phyloP scores from a whole-genome alignment of 352 stramenopile genomes.

The Hyaloperonospora brassicae region DNA sequence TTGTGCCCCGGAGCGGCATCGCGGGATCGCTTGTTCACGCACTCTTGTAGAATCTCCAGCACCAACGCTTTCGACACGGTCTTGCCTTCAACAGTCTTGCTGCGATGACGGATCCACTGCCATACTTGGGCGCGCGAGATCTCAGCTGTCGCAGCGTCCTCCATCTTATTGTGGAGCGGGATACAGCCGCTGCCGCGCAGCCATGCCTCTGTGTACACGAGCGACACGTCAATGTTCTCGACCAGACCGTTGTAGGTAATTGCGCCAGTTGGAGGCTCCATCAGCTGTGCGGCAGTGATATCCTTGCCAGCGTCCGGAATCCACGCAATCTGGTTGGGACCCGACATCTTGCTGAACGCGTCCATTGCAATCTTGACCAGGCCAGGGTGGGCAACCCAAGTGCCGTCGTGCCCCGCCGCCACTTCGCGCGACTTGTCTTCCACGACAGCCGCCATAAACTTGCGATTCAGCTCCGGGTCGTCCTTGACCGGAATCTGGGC shows the following conservation, averaged over 20 bases:
- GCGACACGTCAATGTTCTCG: constrained; percentile 88
- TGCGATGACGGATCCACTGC: constrained; percentile 83
- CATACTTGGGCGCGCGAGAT: constrained; percentile 92
- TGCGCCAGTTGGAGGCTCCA: constrained; percentile 46
- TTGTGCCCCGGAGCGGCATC: constrained; percentile 45
- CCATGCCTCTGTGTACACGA: constrained; percentile 93
- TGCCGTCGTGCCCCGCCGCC: constrained; percentile 90
- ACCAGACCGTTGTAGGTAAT: constrained; percentile 84
- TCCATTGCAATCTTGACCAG: constrained; percentile 89
- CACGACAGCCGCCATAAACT: constrained; percentile 83
- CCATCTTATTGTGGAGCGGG: constrained; percentile 92
- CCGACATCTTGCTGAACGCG: constrained; percentile 92
- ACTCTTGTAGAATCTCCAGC: constrained; percentile 53
- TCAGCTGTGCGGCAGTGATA: constrained; percentile 51
- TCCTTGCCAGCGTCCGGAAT: constrained; percentile 48
- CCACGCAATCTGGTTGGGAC: constrained; percentile 87
- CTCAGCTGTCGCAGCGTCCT: constrained; percentile 92
- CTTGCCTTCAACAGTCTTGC: constrained; percentile 61
- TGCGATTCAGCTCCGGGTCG: constrained; percentile 82
- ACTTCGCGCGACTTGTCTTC: constrained; percentile 90
- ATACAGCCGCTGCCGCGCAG: constrained; percentile 90
- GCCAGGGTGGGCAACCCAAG: constrained; percentile 93
- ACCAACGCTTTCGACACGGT: constrained; percentile 60
- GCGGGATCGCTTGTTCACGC: constrained; percentile 46
- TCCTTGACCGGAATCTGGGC: constrained; percentile 94